These are phyloP conservation scores for Trametes sp. DNA, from an alignment of 1,284 basidiomycete species.

Conservation along the genomic window DNA sequence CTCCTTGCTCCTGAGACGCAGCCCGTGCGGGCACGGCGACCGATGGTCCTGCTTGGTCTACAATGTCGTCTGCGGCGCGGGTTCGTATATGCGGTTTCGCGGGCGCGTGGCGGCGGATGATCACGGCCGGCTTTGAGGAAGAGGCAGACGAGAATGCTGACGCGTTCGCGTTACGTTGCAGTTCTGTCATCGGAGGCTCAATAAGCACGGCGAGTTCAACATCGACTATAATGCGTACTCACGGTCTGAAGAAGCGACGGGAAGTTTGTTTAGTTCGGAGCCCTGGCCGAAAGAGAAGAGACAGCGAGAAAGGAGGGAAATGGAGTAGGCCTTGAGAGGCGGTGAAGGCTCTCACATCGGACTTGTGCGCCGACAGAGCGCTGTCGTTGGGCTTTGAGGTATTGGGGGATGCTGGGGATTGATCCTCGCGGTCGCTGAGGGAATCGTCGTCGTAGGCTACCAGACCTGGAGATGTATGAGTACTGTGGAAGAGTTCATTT, in stretches of 20 bases:
- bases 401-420: slow-evolving; percentile 5
- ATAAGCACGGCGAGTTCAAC: neutral
- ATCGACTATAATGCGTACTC: slow-evolving; percentile 25
- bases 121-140: slow-evolving; percentile 55
- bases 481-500: neutral
- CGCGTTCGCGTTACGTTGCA: neutral
- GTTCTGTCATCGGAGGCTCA: no score
- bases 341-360: slow-evolving; percentile 68
- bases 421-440: slow-evolving; percentile 63
- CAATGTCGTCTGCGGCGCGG: slow-evolving; percentile 54
- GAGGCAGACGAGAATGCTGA: slow-evolving; percentile 5
- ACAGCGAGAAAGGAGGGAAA: slow-evolving; percentile 76
- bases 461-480: slow-evolving; percentile 52
- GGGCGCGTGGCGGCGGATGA: slow-evolving; percentile 60
- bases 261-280: slow-evolving; percentile 53
- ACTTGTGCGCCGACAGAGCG: slow-evolving; percentile 28
- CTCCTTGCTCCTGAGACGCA: slow-evolving; percentile 32
- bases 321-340: slow-evolving; percentile 46
- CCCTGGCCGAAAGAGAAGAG: slow-evolving; percentile 71
- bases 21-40: neutral
- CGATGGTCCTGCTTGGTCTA: slow-evolving; percentile 27
- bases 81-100: slow-evolving; percentile 57
- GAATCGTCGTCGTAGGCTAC: slow-evolving; percentile 72
- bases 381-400: slow-evolving; percentile 33
- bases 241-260: slow-evolving; percentile 59